Percentiles rank a stretch among this genome's conserved stretches.
These are phyloP conservation scores for Penicillium turbatum DNA, from an alignment of 495 filamentous ascomycete species.

Conservation along the genomic window DNA sequence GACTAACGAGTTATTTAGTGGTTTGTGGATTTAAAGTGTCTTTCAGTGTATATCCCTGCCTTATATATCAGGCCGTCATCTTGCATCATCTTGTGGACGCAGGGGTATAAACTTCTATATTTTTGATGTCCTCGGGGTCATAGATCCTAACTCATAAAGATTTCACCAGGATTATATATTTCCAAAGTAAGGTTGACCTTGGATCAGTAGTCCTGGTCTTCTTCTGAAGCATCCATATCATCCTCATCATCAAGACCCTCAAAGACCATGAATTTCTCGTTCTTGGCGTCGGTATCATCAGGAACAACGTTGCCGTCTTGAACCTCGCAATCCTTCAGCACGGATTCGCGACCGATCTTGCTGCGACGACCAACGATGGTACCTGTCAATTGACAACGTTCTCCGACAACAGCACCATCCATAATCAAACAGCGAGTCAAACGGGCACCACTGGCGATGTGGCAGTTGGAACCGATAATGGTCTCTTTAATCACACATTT, in stretches of 20 bases:
- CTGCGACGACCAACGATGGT: conserved; percentile 75
- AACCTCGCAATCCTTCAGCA: conserved; percentile 82
- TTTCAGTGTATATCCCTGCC: not conserved
- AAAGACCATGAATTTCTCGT: conserved; percentile 81
- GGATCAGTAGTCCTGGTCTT: conserved; percentile 16
- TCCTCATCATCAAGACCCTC: conserved; percentile 55
- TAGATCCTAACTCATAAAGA: not conserved
- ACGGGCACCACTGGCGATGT: conserved; percentile 75
- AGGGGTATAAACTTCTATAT: conserved; percentile 8
- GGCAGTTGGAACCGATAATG: conserved; percentile 80
- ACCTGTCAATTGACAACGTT: conserved; percentile 69
- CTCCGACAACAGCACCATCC: conserved; percentile 80
- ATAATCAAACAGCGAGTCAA: conserved; percentile 80
- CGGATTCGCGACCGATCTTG: conserved; percentile 69
- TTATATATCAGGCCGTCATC: not conserved
- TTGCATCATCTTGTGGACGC: not conserved
- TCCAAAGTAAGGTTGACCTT: not conserved
- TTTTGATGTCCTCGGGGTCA: not conserved
- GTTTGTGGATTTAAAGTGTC: too few relatives aligned
- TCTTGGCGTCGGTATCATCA: conserved; percentile 76
- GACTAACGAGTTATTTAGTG: not conserved
- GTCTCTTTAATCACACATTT: conserved; percentile 82
- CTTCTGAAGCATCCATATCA: conserved; percentile 35
- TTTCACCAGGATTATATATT: not conserved
- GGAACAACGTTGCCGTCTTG: conserved; percentile 81